These are phyloP conservation scores for Fraxinus americana DNA, from an alignment of 257 asterid genomes.

Conservation along the genomic window DNA sequence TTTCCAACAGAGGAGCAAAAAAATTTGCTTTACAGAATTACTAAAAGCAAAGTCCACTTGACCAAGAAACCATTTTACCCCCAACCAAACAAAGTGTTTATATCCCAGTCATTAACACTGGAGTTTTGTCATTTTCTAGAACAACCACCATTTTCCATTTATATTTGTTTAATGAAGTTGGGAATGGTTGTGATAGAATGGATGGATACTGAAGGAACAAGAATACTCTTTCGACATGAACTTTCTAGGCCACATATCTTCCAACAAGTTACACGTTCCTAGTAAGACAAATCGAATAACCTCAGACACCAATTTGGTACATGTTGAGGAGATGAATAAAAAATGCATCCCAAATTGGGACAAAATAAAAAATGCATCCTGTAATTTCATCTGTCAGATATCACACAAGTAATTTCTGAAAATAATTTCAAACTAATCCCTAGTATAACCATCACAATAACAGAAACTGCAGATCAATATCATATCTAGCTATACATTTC, in stretches of 20 bases:
- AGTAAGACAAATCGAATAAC: neutral
- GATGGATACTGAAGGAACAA: neutral
- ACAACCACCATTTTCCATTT: neutral
- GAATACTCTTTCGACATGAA: neutral
- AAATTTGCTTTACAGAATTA: neutral
- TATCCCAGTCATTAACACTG: no score
- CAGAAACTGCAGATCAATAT: neutral
- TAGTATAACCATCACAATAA: neutral
- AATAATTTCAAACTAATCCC: conserved; percentile 6
- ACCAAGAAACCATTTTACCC: neutral
- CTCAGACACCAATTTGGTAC: neutral
- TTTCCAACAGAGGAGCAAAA: neutral
- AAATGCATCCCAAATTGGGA: no score
- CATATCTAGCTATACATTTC: neutral
- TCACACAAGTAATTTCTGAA: neutral
- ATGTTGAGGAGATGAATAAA: neutral
- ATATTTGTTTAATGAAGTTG: neutral
- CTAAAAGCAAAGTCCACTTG: neutral
- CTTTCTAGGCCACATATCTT: neutral
- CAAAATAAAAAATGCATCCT: neutral
- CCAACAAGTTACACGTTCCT: neutral
- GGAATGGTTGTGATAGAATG: neutral
- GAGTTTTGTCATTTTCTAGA: neutral
- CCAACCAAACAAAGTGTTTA: neutral
- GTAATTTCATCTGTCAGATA: neutral